A percentile compares a stretch with the other conserved stretches of the same genome.
Conservation (phyloP, 306 rosid species). For the Cucurbita moschata region DNA sequence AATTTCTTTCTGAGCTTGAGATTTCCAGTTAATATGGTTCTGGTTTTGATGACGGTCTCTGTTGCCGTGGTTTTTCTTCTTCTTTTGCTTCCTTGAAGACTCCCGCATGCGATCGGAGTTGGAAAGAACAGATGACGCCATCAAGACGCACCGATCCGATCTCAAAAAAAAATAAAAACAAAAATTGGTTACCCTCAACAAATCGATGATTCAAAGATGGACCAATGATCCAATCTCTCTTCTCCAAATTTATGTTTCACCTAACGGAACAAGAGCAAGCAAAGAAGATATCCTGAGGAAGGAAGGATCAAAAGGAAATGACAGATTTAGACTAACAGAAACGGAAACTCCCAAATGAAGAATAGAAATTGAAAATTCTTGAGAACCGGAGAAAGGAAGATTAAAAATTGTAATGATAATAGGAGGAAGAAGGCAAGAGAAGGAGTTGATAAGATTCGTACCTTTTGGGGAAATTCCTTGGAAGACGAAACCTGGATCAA, state of each 20-base stretch:
- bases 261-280: background rate
- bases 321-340: background rate
- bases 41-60: conserved; percentile 22
- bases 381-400: background rate
- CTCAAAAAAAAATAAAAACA: background rate
- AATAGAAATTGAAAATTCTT: background rate
- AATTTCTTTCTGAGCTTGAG: conserved; percentile 59
- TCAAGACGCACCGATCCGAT: conserved; percentile 14
- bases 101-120: conserved; percentile 46
- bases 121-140: conserved; percentile 45
- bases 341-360: background rate
- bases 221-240: background rate
- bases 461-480: background rate
- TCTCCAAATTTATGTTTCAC: background rate
- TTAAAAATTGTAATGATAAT: background rate
- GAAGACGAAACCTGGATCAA: background rate
- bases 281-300: background rate
- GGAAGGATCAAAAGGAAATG: background rate
- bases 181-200: background rate
- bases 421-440: background rate
- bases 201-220: background rate
- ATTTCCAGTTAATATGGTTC: conserved; percentile 45
- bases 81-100: conserved; percentile 30
- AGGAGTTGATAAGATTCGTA: background rate
- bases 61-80: conserved; percentile 39